phyloP scores from a whole-genome alignment of 495 filamentous ascomycete genomes.

The Cairneyella variabilis region DNA sequence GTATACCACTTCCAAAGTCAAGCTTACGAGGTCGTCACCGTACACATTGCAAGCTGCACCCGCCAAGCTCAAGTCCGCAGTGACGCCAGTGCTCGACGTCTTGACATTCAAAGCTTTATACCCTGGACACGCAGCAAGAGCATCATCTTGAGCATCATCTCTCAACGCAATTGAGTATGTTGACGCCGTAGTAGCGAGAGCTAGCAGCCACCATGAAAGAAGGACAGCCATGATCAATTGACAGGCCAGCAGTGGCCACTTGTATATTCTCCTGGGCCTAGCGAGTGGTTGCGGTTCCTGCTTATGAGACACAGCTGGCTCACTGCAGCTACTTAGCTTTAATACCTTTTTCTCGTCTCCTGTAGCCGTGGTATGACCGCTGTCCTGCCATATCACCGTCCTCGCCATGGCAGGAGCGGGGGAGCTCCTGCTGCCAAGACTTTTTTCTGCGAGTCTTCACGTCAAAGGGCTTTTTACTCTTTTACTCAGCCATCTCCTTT shows the following conservation, averaged over 20 bases:
- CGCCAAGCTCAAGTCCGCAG: constrained; percentile 63
- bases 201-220: constrained; percentile 16
- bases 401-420: background rate
- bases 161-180: background rate
- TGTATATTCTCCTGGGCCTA: no score
- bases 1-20: constrained; percentile 70
- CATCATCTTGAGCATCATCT: constrained; percentile 9
- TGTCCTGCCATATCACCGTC: no score
- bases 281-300: no score
- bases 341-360: no score
- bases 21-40: constrained; percentile 60
- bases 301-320: no score
- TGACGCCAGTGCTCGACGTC: constrained; percentile 45
- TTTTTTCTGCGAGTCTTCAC: background rate
- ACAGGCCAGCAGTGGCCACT: background rate
- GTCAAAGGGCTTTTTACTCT: background rate
- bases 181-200: constrained; percentile 1
- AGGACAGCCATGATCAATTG: constrained; percentile 12
- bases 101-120: constrained; percentile 66
- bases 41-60: constrained; percentile 68
- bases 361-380: no score
- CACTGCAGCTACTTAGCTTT: no score
- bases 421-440: background rate
- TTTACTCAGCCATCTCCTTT: no score
- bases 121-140: constrained; percentile 55